Evolutionary conservation across 2,329 filamentous ascomycete genomes (phyloP).

Genomic region (Fusarium zealandicum): DNA sequence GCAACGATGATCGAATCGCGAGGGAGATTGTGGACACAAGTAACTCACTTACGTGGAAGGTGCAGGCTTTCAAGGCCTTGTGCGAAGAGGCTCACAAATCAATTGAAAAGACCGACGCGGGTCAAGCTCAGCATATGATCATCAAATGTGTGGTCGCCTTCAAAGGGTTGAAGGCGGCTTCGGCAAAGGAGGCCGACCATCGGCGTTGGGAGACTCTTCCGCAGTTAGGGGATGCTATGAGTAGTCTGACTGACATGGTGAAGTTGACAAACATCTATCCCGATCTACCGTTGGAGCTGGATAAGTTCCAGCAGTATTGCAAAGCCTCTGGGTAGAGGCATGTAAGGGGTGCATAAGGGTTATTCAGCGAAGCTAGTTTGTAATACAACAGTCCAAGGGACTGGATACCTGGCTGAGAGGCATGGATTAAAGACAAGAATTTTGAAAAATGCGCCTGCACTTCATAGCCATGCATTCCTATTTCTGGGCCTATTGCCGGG

Average conservation of each 20-base stretch:
- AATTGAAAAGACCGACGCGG: neutral
- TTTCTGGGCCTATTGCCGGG: no score
- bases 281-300: neutral
- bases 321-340: no score
- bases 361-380: no score
- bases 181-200: neutral
- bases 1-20: no score
- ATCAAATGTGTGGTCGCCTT: neutral
- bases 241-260: neutral
- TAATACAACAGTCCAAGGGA: no score
- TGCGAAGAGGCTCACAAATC: neutral
- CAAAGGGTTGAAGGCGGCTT: neutral
- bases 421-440: no score
- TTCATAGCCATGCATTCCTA: no score
- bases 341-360: no score
- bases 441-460: no score
- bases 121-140: neutral
- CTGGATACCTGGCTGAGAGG: no score
- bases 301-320: neutral
- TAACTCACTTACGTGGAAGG: neutral
- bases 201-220: neutral
- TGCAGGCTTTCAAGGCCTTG: neutral
- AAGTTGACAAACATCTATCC: neutral
- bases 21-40: no score
- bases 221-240: neutral